Evolutionary conservation across 1,284 basidiomycete species (phyloP), one percentile per base, ranked within the genome.

Genomic region (Trichosporon sp.): DNA sequence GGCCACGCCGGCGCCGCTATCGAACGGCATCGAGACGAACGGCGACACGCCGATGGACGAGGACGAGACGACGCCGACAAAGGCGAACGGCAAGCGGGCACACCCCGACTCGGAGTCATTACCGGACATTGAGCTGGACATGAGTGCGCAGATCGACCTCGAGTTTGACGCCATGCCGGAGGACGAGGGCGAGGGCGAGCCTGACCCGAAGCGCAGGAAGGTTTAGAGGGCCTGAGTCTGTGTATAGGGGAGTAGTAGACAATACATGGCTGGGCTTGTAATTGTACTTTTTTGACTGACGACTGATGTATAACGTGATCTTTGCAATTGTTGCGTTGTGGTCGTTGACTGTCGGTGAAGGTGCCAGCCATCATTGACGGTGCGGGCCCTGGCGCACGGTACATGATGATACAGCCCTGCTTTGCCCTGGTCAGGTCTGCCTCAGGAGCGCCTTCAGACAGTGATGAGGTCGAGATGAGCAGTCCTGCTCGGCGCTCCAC

Each of bases 121-220:
- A 31, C 49, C 49, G 16, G 49, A 54, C 49, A 57, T 36, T 54
- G 49, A 54, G 27, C 23, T 61, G 56, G 40, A 62, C 61, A 32
- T 62, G 56, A 27, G 31, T 29, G 59, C 56, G 37, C 69, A 73
- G 33, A 61, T 71, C 9, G 70, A 73, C 19, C 32, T 67, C 14
- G 70, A 65, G 52, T 62, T 73, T 36, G 66, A 65, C 49, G 64
- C 65, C 34, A 46, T 63, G 49, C 32, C 64, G 31, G 46, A 46
- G 46, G 27, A 25, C 2, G 46, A 31, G 25, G 49, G 49, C 25
- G 49, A 54, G 27, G 49, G 27, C 16, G 49, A 54, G 49, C 49
- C 49, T 14, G 9, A 54, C 31, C 27, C 49, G 49, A 54, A 54
- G 27, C 49, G 49, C 27, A 54, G 49, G 16, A 54, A 29, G 49